Evolutionary conservation across 805 yeast species (phyloP), one percentile per base, ranked within the genome.

Genomic region (Starmerella potacharoeniae): DNA sequence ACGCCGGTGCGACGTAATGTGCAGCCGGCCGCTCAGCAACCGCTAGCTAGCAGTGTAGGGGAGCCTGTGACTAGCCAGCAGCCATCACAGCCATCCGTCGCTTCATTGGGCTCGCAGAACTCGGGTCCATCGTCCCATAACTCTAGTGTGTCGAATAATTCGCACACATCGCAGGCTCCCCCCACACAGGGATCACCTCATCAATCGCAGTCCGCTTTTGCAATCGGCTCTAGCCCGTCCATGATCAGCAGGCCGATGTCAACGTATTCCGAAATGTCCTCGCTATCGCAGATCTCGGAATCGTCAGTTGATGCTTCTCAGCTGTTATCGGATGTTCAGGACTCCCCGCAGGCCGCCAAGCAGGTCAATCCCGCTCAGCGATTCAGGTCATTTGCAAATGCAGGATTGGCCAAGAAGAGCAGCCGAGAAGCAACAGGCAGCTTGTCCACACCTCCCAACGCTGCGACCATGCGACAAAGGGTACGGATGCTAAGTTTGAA

Each of bases 241-340:
- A 22, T 13, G n/a, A 53, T 53, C 41, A 47, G 56, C 31, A 51
- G 63, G 28, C 62, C 60, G 1, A 56, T 56, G 51, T 62, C 64
- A 3, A 58, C 56, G 5, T 57, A 58, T 40, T 62, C 65, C 8
- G 63, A 62, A 49, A 52, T 61, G 16, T 60, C 64, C 2, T 58
- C 58, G 37, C n/a, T 58, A 5, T 62, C 65, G 22, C 62, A 60
- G 51, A 49, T 60, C 7, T 61, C 64, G 8, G 60, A 56, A 35
- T 56, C 61, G 2, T 62, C 65, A 9, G 58, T 51, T 3, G 62
- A 59, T 7, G 57, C 59, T 10, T 52, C 58, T 2, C 43, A 51
- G 31, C 39, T 57, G 1, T 39, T 57, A 28, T 29, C 54, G 5
- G 61, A 57, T 5, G 47, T 51, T 2, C 49, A 48, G 5, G 58